Conservation (phyloP, 2,329 filamentous ascomycete species). For the Ophiostoma ips region DNA sequence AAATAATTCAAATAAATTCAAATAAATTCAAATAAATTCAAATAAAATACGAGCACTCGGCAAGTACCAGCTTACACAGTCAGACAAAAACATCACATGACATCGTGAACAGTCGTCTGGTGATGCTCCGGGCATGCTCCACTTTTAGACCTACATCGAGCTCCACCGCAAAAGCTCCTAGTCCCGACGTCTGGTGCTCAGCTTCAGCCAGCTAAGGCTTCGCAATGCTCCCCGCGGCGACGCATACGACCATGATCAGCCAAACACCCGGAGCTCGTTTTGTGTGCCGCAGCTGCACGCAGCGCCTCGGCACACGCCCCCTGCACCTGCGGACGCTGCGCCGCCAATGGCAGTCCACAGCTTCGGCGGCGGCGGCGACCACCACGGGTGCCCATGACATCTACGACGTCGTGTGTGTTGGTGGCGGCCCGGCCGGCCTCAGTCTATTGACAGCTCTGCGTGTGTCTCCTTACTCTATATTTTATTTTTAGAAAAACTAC, state of each 20-base stretch:
- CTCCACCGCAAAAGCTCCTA: neutral
- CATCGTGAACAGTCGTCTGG: neutral
- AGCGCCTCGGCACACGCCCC: constrained; percentile 15
- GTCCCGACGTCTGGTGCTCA: neutral
- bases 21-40: too few relatives aligned
- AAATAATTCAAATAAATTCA: too few relatives aligned
- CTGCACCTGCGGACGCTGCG: constrained; percentile 26
- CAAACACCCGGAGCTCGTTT: constrained; percentile 6
- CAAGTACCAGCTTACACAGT: too few relatives aligned
- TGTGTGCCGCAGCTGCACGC: constrained; percentile 35
- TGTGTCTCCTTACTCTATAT: constrained; percentile 29
- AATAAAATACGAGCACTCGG: too few relatives aligned
- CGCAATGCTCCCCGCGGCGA: neutral
- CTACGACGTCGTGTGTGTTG: constrained; percentile 87
- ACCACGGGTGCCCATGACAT: constrained; percentile 44
- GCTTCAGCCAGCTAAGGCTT: neutral
- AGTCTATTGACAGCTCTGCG: constrained; percentile 67
- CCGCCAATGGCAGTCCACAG: constrained; percentile 15
- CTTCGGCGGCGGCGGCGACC: neutral
- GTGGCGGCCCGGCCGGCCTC: constrained; percentile 77
- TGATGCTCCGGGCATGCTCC: neutral
- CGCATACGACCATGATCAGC: constrained; percentile 8
- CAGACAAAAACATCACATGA: too few relatives aligned
- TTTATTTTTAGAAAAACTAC: neutral
- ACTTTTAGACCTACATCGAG: neutral